phyloP scores from a whole-genome alignment of 2,329 filamentous ascomycete species.

The Raffaelea deltoideospora region DNA sequence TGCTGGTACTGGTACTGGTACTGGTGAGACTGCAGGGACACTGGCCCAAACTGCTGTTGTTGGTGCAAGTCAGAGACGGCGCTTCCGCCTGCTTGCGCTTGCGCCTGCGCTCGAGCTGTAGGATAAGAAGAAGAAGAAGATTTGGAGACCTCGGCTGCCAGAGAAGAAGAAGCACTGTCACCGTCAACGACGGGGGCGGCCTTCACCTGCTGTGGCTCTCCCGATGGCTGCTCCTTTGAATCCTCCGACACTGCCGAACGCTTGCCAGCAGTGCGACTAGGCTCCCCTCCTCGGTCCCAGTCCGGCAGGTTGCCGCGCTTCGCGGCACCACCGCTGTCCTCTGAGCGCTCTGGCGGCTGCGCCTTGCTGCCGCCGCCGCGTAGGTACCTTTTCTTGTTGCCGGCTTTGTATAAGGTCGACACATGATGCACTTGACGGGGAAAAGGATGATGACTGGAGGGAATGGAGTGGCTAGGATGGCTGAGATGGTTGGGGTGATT shows the following conservation, averaged over 20 bases:
- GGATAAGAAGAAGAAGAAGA: too few species aligned
- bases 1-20: too few species aligned
- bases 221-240: slow-evolving; percentile 10
- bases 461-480: slow-evolving; percentile 39
- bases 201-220: slow-evolving; percentile 1
- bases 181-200: too few species aligned
- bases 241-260: slow-evolving; percentile 21
- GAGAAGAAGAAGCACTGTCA: too few species aligned
- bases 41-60: too few species aligned
- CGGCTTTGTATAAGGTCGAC: slow-evolving; percentile 22
- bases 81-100: too few species aligned
- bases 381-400: slow-evolving; percentile 26
- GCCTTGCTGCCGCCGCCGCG: slow-evolving; percentile 32
- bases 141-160: too few species aligned
- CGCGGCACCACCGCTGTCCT: slow-evolving; percentile 20
- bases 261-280: slow-evolving; percentile 26
- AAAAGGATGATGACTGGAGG: slow-evolving; percentile 40
- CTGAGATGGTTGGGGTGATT: background rate
- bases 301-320: slow-evolving; percentile 3
- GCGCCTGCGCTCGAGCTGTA: too few species aligned
- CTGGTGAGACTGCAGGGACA: slow-evolving; percentile 2
- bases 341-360: slow-evolving; percentile 21
- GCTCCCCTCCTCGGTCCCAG: slow-evolving; percentile 1
- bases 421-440: slow-evolving; percentile 39
- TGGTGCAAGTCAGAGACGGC: too few species aligned